Evolutionary conservation across 768 basidiomycete species (phyloP), one percentile per base, ranked within the genome.

Genomic region (Solioccasus polychromus): DNA sequence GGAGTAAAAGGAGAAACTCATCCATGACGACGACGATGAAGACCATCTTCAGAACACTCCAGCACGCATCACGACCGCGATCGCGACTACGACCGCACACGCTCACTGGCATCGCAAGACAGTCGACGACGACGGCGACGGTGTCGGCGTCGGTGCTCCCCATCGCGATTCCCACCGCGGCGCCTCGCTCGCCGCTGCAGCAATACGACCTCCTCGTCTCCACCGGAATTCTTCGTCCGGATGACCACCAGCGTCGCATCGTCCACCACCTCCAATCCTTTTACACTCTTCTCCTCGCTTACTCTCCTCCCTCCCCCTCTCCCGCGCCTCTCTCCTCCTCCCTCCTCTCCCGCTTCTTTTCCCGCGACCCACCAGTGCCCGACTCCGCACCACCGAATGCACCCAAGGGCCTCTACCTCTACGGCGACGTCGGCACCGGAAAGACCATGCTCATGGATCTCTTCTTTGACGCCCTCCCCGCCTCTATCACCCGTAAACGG

Each of bases 361-460:
- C 58, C 28, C 54, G 63, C 29, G 45, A 37, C 35, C 48, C 44
- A 22, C 48, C 57, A 10, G 50, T 50, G 9, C 52, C 56, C 8
- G 48, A 55, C 3, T 37, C 61, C 3, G 72, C 77, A 8, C 79
- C 79, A 1, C 70, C 72, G 23, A 64, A 74, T 38, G 77, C 79
- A 1, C 92, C 92, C 4, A 88, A 87, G 57, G 92, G 95, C 9
- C 75, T 98, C 24, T 98, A 99, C 69, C 83, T 99, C 17, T 92
- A 89, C 62, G 96, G 95, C 25, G 89, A 92, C 55, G 96, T 99
- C 48, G 95, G 95, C 2, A 96, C 95, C 8, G 95, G 96, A 12
- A 97, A 98, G 73, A 88, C 88, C 0, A 97, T 98, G 94, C 83
- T 99, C 51, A 99, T 99, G 96, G 96, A 99, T 66, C 75, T 99